A percentile compares a stretch with the other conserved stretches of the same genome.
phyloP scores from a whole-genome alignment of 768 basidiomycete genomes.

The Suillus sp. region DNA sequence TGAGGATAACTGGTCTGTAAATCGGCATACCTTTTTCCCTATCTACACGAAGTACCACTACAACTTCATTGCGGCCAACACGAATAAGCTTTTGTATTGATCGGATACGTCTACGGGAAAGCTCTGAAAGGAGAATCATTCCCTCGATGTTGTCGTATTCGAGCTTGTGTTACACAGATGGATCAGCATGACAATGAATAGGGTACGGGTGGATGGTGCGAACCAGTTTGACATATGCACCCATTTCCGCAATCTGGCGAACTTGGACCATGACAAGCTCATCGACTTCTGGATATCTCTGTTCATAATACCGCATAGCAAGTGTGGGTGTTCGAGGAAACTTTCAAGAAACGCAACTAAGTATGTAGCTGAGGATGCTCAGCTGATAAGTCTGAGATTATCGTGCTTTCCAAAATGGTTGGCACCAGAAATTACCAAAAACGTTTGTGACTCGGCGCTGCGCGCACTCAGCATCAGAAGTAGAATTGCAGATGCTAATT shows the following conservation, averaged over 20 bases:
- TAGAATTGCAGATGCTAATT: not conserved
- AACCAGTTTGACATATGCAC: slow-evolving; percentile 97
- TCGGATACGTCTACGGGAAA: slow-evolving; percentile 92
- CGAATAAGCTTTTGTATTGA: slow-evolving; percentile 98
- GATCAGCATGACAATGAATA: not conserved
- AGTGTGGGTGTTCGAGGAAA: not conserved
- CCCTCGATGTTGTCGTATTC: slow-evolving; percentile 99
- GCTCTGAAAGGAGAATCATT: slow-evolving; percentile 98
- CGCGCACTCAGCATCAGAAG: not conserved
- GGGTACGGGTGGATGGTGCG: slow-evolving; percentile 31
- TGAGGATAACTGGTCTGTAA: not conserved
- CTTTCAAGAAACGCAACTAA: not conserved
- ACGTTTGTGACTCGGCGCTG: not conserved
- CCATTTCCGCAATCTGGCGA: slow-evolving; percentile 99
- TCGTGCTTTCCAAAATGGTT: not conserved
- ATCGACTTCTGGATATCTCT: slow-evolving; percentile 93
- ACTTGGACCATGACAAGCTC: slow-evolving; percentile 99
- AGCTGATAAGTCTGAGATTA: slow-evolving; percentile 3
- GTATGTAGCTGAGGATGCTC: not conserved
- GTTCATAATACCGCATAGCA: slow-evolving; percentile 89
- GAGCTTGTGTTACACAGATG: slow-evolving; percentile 52
- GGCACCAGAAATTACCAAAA: not conserved
- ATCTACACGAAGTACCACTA: slow-evolving; percentile 96
- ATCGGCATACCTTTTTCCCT: slow-evolving; percentile 87
- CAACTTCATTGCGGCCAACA: slow-evolving; percentile 97